Base-by-base conservation (phyloP, 228 moss, liverwort and hornwort genomes). In the Sphagnum magellanicum region DNA sequence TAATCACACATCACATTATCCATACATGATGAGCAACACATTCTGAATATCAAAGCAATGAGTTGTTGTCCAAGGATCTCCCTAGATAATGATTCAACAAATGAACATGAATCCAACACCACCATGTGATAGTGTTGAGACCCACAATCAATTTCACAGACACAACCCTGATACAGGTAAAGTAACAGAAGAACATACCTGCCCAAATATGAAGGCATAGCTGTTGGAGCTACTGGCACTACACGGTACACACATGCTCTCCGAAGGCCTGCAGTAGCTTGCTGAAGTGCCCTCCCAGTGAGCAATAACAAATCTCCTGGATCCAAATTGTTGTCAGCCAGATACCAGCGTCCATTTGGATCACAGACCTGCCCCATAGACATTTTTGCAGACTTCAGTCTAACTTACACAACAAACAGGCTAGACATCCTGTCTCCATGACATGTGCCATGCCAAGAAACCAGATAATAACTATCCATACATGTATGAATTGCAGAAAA, bases 301-400 rank as follows among this genome's bases (percentile, higher is more conserved):
- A 93, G 93, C 67, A 93, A 74, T 71, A 93, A 72, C 57, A 93
- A 74, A 77, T 93, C 93, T 77, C 87, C 87, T 64, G 94, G 94
- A 73, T 84, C 87, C 71, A 89, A 71, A 59, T 74, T 80, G 76
- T 87, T 91, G 74, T 91, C 91, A 32, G 94, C 94, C 77, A 94
- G 71, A 76, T 85, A 91, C 89, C 94, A 94, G 72, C 86, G 89
- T 71, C 94, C 94, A 81, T 71, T 87, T 61, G 85, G 76, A 88
- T 91, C 94, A 78, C 89, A 87, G n/a, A 91, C 89, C 91, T 91
- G 86, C 75, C 76, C 69, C 76, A 69, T 32, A 32, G 1, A 32
- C 32, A 32, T 32, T 32, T 32, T 32, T 8, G 47, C 16, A 49
- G 9, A 67, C 51, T 48, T 16, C 5, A 48, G 51, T 67, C 46